A percentile compares a stretch with the other conserved stretches of the same genome.
Evolutionary conservation across 345 rosid species (phyloP).

Genomic region (Lenwebbia sp.): DNA sequence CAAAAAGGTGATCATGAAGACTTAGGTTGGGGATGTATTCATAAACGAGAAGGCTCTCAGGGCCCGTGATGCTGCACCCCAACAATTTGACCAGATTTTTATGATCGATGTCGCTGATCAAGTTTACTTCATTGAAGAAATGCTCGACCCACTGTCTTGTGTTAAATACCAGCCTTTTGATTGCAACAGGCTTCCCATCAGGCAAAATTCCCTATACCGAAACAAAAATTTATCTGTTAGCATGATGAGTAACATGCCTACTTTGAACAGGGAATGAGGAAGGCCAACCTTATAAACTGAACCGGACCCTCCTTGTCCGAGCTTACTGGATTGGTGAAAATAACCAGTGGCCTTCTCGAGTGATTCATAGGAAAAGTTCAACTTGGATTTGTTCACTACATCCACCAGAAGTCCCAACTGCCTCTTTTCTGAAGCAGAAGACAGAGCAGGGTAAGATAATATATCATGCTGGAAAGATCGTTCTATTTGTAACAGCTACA

Average conservation of each 20-base stretch:
- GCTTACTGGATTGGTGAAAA: constrained; percentile 54
- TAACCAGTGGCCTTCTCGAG: constrained; percentile 79
- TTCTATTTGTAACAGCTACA: neutral
- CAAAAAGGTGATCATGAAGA: constrained; percentile 53
- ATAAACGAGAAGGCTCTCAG: constrained; percentile 81
- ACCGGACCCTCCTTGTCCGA: constrained; percentile 94
- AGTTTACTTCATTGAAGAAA: constrained; percentile 87
- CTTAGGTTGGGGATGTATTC: constrained; percentile 76
- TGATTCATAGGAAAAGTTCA: constrained; percentile 61
- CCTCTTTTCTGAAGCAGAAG: constrained; percentile 39
- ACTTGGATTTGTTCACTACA: constrained; percentile 55
- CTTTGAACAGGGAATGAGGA: neutral
- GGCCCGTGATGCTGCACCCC: constrained; percentile 89
- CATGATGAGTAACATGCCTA: neutral
- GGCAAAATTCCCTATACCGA: constrained; percentile 48
- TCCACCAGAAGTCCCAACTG: constrained; percentile 45
- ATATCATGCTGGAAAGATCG: neutral
- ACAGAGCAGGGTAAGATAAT: neutral
- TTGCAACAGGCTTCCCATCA: constrained; percentile 57
- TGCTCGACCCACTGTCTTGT: constrained; percentile 95
- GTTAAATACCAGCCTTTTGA: constrained; percentile 81
- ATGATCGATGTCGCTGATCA: constrained; percentile 70
- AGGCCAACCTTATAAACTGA: constrained; percentile 62
- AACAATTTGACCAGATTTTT: constrained; percentile 71
- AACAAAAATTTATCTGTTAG: neutral